Percentiles rank a stretch among this genome's conserved stretches.
phyloP scores from a whole-genome alignment of 371 early-diverging fungal genomes.

The Edhazardia aedis region DNA sequence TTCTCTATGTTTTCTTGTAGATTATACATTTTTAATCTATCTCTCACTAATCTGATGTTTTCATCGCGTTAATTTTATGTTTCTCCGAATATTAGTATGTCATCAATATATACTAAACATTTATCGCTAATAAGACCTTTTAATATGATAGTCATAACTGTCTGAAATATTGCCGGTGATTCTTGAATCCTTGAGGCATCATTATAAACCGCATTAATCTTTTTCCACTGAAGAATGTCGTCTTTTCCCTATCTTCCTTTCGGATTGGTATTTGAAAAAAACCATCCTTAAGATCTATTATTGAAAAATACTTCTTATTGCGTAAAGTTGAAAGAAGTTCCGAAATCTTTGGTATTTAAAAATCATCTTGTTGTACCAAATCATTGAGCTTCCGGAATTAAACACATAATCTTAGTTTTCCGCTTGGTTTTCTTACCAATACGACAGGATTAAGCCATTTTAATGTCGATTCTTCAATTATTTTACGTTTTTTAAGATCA shows the following conservation, averaged over 20 bases:
- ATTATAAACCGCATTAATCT: background rate
- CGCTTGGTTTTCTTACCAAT: background rate
- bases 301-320: background rate
- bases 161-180: constrained; percentile 25
- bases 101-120: constrained; percentile 16
- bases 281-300: too few relatives aligned
- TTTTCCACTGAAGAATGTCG: background rate
- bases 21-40: constrained; percentile 4
- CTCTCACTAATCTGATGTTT: constrained; percentile 2
- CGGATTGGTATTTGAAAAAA: background rate
- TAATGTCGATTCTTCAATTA: constrained; percentile 3
- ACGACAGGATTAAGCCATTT: constrained; percentile 6
- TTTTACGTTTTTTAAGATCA: background rate
- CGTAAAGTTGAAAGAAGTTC: background rate
- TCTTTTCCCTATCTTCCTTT: background rate
- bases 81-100: constrained; percentile 3
- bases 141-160: constrained; percentile 5
- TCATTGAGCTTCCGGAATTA: constrained; percentile 7
- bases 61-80: constrained; percentile 8
- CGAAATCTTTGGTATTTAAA: constrained; percentile 1
- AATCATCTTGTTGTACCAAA: background rate
- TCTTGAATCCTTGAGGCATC: constrained; percentile 23
- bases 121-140: constrained; percentile 3
- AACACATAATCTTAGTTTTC: background rate
- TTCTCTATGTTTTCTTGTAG: constrained; percentile 12